Base-by-base conservation (phyloP, 441 rosid species). In the Mallotus repandus region DNA sequence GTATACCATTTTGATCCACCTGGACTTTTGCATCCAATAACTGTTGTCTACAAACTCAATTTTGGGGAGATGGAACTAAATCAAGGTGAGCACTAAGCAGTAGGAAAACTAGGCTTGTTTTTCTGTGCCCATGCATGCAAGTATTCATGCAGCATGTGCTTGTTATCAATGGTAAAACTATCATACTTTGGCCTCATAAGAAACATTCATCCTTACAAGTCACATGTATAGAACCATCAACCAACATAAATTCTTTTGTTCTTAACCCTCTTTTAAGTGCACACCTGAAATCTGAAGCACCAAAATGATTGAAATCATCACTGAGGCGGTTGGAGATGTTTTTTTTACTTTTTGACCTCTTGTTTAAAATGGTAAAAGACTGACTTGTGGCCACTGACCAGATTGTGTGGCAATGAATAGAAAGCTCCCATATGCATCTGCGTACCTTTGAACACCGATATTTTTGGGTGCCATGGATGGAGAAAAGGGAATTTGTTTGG, bases 31-130 rank as follows among this genome's bases (percentile, higher is more conserved):
- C 97, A 89, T 81, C 99, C 97, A 70, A 46, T 95, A 71, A 95
- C 93, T 56, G 85, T 84, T 19, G 84, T 89, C 74, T 95, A 94
- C 78, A 94, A 94, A 83, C 97, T 92, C 78, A 84, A 84, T 79
- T 92, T 91, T 74, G 98, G 97, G 67, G 97, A 94, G 91, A 84
- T 91, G 38, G 96, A 92, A 84, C 75, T 87, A 86, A 92, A 89
- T 81, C 99, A 92, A 92, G 97, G 99, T 88, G 82, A 67, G 59
- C 46, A 2, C 22, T 75, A 61, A 48, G 22, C 19, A 11, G 55
- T 46, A 18, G 9, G 16, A 67, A 66, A 65, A 50, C 9, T 41
- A 11, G 64, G 48, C 41, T n/a, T 55, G 25, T 55, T 19, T 74
- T 75, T 69, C 55, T 79, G 63, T 16, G 16, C 6, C 19, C 5